phyloP scores from a whole-genome alignment of 495 filamentous ascomycete genomes.

The Aspergillus haitiensis region DNA sequence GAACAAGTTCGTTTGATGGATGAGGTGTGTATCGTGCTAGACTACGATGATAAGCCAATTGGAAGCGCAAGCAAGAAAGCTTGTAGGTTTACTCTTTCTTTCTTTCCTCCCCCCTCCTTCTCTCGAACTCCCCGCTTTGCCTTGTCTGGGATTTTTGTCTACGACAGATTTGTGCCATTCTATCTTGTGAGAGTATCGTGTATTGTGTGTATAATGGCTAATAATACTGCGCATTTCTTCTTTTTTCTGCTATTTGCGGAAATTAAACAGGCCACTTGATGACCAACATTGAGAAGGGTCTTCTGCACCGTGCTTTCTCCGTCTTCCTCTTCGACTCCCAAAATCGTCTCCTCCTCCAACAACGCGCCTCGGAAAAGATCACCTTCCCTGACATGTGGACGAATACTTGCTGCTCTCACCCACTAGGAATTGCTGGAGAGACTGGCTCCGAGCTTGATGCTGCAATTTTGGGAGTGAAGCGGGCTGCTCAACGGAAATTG shows the following conservation, averaged over 20 bases:
- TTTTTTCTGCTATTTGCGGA: too few species aligned
- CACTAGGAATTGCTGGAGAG: constrained; percentile 86
- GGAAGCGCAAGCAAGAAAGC: constrained; percentile 98
- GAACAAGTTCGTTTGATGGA: constrained; percentile 99
- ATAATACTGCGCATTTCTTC: too few species aligned
- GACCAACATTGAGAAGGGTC: constrained; percentile 93
- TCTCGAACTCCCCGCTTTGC: neutral
- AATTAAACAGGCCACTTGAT: constrained; percentile 79
- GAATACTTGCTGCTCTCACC: constrained; percentile 99
- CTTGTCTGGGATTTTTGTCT: neutral
- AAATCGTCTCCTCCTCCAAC: constrained; percentile 88
- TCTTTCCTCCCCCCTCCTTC: neutral
- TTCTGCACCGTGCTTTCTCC: constrained; percentile 96
- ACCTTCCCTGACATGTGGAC: constrained; percentile 99
- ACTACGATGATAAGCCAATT: constrained; percentile 89
- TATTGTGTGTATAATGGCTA: too few species aligned
- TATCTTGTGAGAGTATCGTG: neutral
- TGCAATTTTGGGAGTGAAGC: constrained; percentile 79
- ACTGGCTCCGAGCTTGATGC: constrained; percentile 80
- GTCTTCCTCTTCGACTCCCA: constrained; percentile 94
- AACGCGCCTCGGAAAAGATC: constrained; percentile 95
- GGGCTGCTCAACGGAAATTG: constrained; percentile 88
- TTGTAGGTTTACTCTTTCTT: constrained; percentile 58
- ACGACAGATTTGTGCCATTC: neutral
- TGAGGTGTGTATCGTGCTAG: constrained; percentile 95